phyloP scores from a whole-genome alignment of 2,329 filamentous ascomycete species.

The Ceratocystis harringtonii region DNA sequence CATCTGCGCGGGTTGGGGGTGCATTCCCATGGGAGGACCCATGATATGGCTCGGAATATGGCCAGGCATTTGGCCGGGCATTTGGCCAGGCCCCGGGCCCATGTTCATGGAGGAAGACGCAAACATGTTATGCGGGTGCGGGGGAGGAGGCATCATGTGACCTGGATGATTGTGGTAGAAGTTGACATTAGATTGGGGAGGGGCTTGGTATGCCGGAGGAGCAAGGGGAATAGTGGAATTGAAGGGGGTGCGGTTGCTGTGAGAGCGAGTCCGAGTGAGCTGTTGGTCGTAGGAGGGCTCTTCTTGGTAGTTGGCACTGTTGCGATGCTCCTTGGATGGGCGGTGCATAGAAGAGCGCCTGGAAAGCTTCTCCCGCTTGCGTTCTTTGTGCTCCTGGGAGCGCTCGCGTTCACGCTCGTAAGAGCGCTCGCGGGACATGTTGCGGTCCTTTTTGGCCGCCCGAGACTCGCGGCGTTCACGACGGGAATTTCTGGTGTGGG shows the following conservation, averaged over 20 bases:
- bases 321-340: constrained; percentile 10
- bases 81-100: constrained; percentile 4
- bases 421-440: constrained; percentile 7
- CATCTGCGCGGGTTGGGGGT: constrained; percentile 7
- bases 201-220: background rate
- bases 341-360: constrained; percentile 12
- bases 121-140: constrained; percentile 8
- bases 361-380: constrained; percentile 12
- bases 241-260: constrained; percentile 15
- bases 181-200: constrained; percentile 6
- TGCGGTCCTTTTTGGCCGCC: background rate
- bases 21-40: constrained; percentile 10
- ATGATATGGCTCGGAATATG: background rate
- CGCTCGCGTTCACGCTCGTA: constrained; percentile 14
- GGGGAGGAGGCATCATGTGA: constrained; percentile 11
- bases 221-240: constrained; percentile 2
- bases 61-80: background rate
- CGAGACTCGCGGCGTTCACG: constrained; percentile 6
- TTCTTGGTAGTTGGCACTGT: constrained; percentile 12
- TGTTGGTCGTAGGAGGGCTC: constrained; percentile 11
- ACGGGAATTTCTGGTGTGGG: background rate
- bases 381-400: constrained; percentile 5
- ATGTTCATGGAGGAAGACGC: constrained; percentile 12
- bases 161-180: constrained; percentile 3
- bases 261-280: constrained; percentile 14